Evolutionary conservation across 495 filamentous ascomycete genomes (phyloP).

Genomic region (Daldinia decipiens): DNA sequence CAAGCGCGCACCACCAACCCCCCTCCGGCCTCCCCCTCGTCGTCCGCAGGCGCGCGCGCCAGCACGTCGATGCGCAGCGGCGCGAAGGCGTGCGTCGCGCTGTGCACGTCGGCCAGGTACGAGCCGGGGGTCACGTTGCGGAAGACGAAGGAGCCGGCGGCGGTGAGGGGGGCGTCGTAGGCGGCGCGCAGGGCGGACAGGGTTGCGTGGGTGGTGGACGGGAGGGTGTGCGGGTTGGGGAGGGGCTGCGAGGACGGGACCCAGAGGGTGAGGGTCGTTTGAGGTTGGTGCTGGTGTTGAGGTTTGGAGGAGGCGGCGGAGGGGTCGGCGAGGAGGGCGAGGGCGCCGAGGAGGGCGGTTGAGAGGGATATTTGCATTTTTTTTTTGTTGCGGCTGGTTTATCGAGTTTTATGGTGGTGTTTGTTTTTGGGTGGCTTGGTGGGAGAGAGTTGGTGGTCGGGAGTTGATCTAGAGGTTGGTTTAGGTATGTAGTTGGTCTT

Average conservation of each 20-base stretch:
- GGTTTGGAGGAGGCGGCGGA: constrained; percentile 13
- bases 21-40: constrained; percentile 51
- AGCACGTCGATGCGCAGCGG: constrained; percentile 79
- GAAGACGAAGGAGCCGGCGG: constrained; percentile 77
- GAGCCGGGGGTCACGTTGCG: constrained; percentile 69
- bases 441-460: background rate
- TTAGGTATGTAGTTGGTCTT: too few species aligned
- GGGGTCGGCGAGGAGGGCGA: constrained; percentile 18
- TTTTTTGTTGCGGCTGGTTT: background rate
- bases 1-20: constrained; percentile 68
- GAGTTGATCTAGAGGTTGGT: background rate
- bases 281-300: background rate
- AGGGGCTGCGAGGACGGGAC: constrained; percentile 63
- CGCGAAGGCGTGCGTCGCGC: constrained; percentile 75
- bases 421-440: background rate
- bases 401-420: background rate
- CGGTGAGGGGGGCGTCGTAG: constrained; percentile 68
- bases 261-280: constrained; percentile 48
- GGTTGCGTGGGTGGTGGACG: constrained; percentile 77
- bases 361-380: constrained; percentile 39
- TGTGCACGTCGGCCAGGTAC: constrained; percentile 84
- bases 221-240: constrained; percentile 66
- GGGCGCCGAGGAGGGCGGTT: constrained; percentile 35
- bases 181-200: constrained; percentile 63
- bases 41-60: constrained; percentile 55